Evolutionary conservation across 2,329 filamentous ascomycete genomes (phyloP), one percentile per base, ranked within the genome.

Genomic region (Diplodia mutila): DNA sequence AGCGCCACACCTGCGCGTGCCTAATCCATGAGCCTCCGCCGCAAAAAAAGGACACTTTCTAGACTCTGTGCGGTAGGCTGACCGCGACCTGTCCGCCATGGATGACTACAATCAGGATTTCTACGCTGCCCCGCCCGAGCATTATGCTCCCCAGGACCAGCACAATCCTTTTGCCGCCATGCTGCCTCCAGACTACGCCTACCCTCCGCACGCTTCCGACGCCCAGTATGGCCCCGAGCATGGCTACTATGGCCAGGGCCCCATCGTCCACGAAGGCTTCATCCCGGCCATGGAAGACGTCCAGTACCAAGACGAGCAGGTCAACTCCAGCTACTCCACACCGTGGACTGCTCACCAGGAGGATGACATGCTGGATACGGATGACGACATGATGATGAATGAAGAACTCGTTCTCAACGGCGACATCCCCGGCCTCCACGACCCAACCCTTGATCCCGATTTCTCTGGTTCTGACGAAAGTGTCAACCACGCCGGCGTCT

Each of bases 191-290:
- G 52, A 53, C 52, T 67, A 54, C 21, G 18, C 34, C 12, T 67
- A 67, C 18, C 32, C 34, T 18, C 32, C 32, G 23, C 23, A 53
- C 23, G 9, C 34, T 8, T n/a, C 21, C 14, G 37, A 64, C 18
- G 49, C 57, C n/a, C 54, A 46, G 25, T 67, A 67, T 29, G 27
- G 34, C 25, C 27, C 66, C 5, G 66, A 64, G 21, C 46, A 53
- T n/a, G 66, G 66, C 4, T 67, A 55, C 39, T 67, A 67, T 51
- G 59, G 59, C 21, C 66, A 67, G 21, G 66, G 61, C 21, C 77
- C 76, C 12, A 71, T 78, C 11, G 74, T 80, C 29, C 77, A 79
- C 65, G 78, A 80, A 69, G 79, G 78, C 6, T 80, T 77, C 61
- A 78, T 80, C 59, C 78, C 78, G 75, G 72, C 29, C 71, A 72